These are phyloP conservation scores for Albifimbria verrucaria DNA, from an alignment of 2,329 filamentous ascomycete species.

Conservation along the genomic window DNA sequence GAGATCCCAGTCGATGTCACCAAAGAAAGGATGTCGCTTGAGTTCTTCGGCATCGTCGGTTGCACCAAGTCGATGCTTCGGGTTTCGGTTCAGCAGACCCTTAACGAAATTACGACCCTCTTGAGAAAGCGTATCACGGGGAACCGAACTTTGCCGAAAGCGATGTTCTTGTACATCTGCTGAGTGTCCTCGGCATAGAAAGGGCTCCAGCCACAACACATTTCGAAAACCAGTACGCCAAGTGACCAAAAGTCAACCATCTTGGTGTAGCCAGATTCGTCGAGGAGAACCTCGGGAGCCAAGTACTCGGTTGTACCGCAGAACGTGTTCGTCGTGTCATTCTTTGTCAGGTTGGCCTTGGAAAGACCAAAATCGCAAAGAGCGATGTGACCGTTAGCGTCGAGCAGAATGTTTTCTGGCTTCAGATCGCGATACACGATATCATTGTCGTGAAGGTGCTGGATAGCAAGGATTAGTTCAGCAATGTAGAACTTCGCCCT, in stretches of 20 bases:
- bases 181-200: constrained; percentile 99
- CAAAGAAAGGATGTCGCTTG: constrained; percentile 92
- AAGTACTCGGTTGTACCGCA: constrained; percentile 98
- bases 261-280: constrained; percentile 97
- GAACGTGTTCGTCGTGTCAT: constrained; percentile 98
- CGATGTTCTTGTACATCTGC: constrained; percentile 99
- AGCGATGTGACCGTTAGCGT: constrained; percentile 96
- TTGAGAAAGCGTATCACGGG: constrained; percentile 90
- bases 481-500: constrained; percentile 99
- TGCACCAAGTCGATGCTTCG: constrained; percentile 89
- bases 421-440: constrained; percentile 98
- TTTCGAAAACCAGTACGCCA: constrained; percentile 95
- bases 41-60: constrained; percentile 89
- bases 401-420: constrained; percentile 93
- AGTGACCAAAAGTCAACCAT: constrained; percentile 99
- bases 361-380: constrained; percentile 97
- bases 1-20: constrained; percentile 87
- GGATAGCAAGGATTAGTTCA: constrained; percentile 89
- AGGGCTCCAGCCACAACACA: constrained; percentile 99
- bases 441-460: constrained; percentile 93
- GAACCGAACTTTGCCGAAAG: constrained; percentile 96
- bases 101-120: constrained; percentile 98
- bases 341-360: constrained; percentile 94
- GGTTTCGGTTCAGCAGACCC: constrained; percentile 93
- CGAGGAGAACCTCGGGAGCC: constrained; percentile 88